Percentiles rank a stretch among this genome's conserved stretches.
Evolutionary conservation across 306 rosid species (phyloP).

Genomic region (Acacia confusa): DNA sequence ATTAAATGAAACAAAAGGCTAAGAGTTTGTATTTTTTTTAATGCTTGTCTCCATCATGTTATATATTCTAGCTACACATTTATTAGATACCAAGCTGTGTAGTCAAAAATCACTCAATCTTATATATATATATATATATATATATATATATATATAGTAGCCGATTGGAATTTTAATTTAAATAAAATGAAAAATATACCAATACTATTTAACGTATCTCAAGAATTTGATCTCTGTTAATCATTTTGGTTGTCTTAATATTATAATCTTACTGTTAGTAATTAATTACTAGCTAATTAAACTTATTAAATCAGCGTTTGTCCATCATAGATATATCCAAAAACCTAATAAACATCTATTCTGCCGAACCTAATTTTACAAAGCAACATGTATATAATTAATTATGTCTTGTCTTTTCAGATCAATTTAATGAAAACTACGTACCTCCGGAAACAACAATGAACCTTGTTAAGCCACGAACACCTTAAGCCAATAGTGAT

Average conservation of each 20-base stretch:
- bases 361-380: background rate
- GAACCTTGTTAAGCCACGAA: conserved; percentile 22
- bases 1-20: background rate
- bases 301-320: background rate
- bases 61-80: background rate
- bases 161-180: background rate
- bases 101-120: background rate
- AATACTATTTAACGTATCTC: background rate
- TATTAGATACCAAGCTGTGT: background rate
- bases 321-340: background rate
- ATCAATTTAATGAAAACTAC: conserved; percentile 28
- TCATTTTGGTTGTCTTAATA: background rate
- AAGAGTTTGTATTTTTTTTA: background rate
- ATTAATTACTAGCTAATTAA: background rate
- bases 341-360: background rate
- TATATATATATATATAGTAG: background rate
- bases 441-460: background rate
- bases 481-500: background rate
- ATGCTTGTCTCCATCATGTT: background rate
- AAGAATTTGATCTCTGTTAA: background rate
- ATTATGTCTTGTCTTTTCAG: background rate
- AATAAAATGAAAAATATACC: background rate
- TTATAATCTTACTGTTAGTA: background rate
- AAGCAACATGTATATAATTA: conserved; percentile 8
- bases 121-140: background rate